A percentile compares a stretch with the other conserved stretches of the same genome.
Evolutionary conservation across 306 rosid genomes (phyloP).

Genomic region (Cucurbita moschata): DNA sequence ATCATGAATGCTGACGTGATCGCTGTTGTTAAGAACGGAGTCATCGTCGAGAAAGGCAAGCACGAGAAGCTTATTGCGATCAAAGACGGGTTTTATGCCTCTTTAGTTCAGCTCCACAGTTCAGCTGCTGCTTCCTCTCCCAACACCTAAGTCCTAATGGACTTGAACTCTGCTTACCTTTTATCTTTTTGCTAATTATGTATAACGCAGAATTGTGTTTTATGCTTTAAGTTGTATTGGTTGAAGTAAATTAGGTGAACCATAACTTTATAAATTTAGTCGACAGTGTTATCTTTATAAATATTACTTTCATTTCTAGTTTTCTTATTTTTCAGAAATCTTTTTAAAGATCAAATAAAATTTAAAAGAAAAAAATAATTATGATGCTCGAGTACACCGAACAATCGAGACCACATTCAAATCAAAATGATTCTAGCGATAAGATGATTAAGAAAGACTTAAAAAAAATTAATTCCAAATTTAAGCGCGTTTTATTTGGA

Average conservation of each 20-base stretch:
- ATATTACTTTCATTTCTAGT: too few species aligned
- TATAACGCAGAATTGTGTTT: background rate
- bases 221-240: background rate
- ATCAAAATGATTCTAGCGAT: too few species aligned
- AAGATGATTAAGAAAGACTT: too few species aligned
- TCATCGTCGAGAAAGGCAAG: conserved; percentile 6
- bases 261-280: background rate
- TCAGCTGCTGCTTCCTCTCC: background rate
- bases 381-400: too few species aligned
- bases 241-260: background rate
- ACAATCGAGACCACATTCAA: too few species aligned
- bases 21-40: conserved; percentile 24
- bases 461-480: too few species aligned
- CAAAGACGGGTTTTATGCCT: conserved; percentile 7
- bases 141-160: background rate
- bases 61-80: background rate
- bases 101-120: conserved; percentile 1
- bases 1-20: conserved; percentile 30
- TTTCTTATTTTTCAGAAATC: too few species aligned
- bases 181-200: background rate
- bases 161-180: background rate
- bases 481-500: too few species aligned
- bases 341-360: too few species aligned
- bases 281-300: background rate
- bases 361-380: too few species aligned